Evolutionary conservation across 2,329 filamentous ascomycete genomes (phyloP), one percentile per base, ranked within the genome.

Genomic region (Zasmidium cellare): DNA sequence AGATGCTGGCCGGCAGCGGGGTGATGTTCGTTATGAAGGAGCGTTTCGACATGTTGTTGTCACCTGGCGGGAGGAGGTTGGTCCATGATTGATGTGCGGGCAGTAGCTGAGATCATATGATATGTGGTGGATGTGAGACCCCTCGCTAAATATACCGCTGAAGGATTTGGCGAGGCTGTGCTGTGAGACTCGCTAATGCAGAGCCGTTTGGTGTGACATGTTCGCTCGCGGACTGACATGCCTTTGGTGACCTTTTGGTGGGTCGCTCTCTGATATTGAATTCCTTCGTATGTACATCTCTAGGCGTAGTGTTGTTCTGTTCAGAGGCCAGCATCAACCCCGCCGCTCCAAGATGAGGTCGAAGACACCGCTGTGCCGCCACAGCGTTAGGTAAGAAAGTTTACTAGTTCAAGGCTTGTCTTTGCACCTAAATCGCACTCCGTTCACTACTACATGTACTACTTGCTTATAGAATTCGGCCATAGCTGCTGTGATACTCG

Each of bases 11-110:
- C 9, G 92, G 91, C 28, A 96, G 81, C 18, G 91, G 88, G 24
- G 90, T 94, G 66, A 92, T 85, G 47, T 85, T 89, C 41, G 90
- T 94, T 77, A 92, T 91, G 28, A 85, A 80, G 16, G 82, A 85
- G 62, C 86, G 82, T 75, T 87, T 90, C 49, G 85, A 85, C 87
- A 92, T 90, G 55, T 65, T 77, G 45, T 6, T 12, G 45, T 25
- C 45, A 25, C 7, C 28, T 46, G 51, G 51, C 3, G 50, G 31
- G 18, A 52, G 20, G 50, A 44, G 11, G 31, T n/a, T 45, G 51
- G 19, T 28, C 56, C 52, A 58, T 58, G 46, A 24, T 25, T 58
- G 46, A 24, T 25, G 38, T n/a, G 52, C 20, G 12, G 22, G 41
- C 25, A 41, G 35, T 9, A 14, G 12, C 16, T 6, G 35, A 18